These are phyloP conservation scores for Cryptococcus maquisensis DNA, from an alignment of 1,284 basidiomycete species.

Conservation along the genomic window DNA sequence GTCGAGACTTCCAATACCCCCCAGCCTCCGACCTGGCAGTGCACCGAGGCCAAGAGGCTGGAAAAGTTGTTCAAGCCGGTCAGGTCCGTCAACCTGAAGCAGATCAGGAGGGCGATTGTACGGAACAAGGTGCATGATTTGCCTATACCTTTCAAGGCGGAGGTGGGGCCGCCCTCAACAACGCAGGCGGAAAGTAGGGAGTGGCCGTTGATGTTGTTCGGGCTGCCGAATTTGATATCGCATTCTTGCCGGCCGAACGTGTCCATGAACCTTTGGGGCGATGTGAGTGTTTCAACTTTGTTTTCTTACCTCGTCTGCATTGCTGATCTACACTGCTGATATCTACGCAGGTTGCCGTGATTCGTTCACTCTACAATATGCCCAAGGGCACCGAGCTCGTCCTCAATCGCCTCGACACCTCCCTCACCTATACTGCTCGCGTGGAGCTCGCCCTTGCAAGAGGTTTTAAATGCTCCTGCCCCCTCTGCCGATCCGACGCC, in stretches of 20 bases:
- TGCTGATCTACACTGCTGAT: background rate
- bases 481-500: constrained; percentile 2
- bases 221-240: background rate
- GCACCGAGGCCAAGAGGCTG: background rate
- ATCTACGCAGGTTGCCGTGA: background rate
- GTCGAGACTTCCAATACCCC: background rate
- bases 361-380: constrained; percentile 5
- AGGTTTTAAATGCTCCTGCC: constrained; percentile 5
- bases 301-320: background rate
- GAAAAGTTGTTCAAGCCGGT: background rate
- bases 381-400: constrained; percentile 3
- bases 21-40: background rate
- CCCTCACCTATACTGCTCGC: background rate
- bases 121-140: background rate
- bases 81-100: background rate
- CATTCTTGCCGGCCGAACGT: background rate
- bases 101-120: background rate
- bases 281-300: background rate
- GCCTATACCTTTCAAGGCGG: background rate
- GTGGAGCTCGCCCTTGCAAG: background rate
- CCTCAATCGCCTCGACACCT: background rate
- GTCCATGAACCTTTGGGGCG: background rate
- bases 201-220: background rate
- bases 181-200: background rate
- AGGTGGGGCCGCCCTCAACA: background rate